phyloP scores from a whole-genome alignment of 495 filamentous ascomycete genomes.

The Xylaria scruposa region DNA sequence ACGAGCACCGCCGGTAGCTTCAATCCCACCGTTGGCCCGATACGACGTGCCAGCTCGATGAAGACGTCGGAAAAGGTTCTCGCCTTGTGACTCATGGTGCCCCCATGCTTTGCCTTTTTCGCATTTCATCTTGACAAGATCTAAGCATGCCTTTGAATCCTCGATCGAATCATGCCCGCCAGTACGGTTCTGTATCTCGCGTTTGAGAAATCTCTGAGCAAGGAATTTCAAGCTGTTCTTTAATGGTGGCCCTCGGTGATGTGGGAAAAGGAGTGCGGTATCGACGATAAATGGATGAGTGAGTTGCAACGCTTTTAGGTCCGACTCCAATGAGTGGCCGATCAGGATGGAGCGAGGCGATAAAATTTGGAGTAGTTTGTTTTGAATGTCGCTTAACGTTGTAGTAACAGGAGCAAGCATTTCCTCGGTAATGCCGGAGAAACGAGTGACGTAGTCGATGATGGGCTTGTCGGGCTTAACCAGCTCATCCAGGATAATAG shows the following conservation, averaged over 20 bases:
- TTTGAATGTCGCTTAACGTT: conserved; percentile 82
- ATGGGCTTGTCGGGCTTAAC: conserved; percentile 89
- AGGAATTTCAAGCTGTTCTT: conserved; percentile 86
- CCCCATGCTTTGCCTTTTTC: conserved; percentile 88
- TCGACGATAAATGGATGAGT: conserved; percentile 94
- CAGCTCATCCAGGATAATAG: conserved; percentile 81
- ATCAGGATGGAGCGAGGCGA: conserved; percentile 80
- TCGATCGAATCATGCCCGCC: conserved; percentile 89
- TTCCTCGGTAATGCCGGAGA: conserved; percentile 87
- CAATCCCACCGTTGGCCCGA: conserved; percentile 59
- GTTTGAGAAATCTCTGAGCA: conserved; percentile 75
- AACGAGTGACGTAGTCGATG: conserved; percentile 86
- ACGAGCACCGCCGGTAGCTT: conserved; percentile 50
- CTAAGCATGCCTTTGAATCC: conserved; percentile 87
- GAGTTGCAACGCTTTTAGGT: conserved; percentile 80
- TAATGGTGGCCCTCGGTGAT: conserved; percentile 51
- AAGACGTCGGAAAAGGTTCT: conserved; percentile 88
- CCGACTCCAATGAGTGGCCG: conserved; percentile 91
- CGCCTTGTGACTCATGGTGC: conserved; percentile 71
- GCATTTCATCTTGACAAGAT: conserved; percentile 93
- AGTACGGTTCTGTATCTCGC: conserved; percentile 76
- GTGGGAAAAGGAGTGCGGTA: conserved; percentile 82
- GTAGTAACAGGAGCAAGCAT: conserved; percentile 83
- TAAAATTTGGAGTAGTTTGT: conserved; percentile 72
- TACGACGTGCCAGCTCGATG: conserved; percentile 60